These are phyloP conservation scores for Boechera retrofracta DNA, from an alignment of 345 rosid species.

Conservation along the genomic window DNA sequence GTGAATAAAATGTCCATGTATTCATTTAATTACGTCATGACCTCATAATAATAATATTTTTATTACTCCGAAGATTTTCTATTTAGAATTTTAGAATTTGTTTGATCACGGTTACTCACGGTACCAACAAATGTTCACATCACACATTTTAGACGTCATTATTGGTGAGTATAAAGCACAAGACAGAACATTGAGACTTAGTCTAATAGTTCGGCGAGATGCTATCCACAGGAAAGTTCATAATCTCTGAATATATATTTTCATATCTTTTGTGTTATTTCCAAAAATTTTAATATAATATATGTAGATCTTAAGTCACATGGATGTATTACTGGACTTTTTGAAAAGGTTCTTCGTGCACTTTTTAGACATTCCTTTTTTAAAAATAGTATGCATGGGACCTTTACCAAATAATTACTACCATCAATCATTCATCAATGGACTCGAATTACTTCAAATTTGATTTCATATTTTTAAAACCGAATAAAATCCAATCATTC, in stretches of 20 bases:
- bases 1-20: not conserved
- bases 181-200: not conserved
- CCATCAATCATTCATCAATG: slow-evolving; percentile 27
- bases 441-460: slow-evolving; percentile 7
- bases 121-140: not conserved
- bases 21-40: not conserved
- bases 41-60: not conserved
- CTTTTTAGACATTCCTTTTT: slow-evolving; percentile 40
- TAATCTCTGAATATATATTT: not conserved
- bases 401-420: slow-evolving; percentile 33
- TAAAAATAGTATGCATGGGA: not conserved
- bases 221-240: slow-evolving; percentile 10
- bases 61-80: not conserved
- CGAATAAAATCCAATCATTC: slow-evolving; percentile 25
- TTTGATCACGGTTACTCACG: not conserved
- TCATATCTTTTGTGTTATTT: not conserved
- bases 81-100: no score
- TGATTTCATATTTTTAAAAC: not conserved
- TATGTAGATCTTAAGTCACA: slow-evolving; percentile 33
- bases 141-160: not conserved
- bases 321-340: slow-evolving; percentile 28
- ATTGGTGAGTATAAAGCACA: not conserved
- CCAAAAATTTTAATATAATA: not conserved
- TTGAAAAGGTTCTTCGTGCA: slow-evolving; percentile 32
- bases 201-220: slow-evolving; percentile 32